These are phyloP conservation scores for Austroboletus novae-zelandiae DNA, from an alignment of 1,284 basidiomycete species.

Conservation along the genomic window DNA sequence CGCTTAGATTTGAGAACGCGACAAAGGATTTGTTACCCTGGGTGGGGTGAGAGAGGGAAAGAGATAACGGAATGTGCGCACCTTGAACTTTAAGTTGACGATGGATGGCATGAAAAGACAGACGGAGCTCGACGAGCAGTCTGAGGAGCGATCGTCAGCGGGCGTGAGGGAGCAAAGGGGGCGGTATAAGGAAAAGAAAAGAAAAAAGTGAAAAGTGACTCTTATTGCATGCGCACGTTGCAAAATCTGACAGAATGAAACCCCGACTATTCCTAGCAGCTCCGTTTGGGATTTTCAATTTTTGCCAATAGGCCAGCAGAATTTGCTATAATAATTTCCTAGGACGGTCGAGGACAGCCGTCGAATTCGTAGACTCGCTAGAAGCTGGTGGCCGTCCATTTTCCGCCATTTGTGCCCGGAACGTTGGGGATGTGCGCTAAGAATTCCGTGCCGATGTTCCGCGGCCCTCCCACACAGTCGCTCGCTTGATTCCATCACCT, in stretches of 20 bases:
- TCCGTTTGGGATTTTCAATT: constrained; percentile 20
- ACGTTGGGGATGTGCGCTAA: constrained; percentile 1
- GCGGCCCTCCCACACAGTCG: too few species aligned
- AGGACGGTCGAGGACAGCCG: constrained; percentile 16
- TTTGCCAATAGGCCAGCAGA: constrained; percentile 10
- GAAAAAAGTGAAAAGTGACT: constrained; percentile 5
- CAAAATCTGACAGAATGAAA: constrained; percentile 32
- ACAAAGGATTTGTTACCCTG: constrained; percentile 90
- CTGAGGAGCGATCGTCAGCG: constrained; percentile 21
- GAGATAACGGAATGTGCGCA: constrained; percentile 31
- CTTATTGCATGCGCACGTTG: constrained; percentile 24
- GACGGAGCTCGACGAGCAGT: not conserved
- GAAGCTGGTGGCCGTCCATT: constrained; percentile 10
- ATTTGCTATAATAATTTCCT: constrained; percentile 7
- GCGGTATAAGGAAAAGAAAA: constrained; percentile 26
- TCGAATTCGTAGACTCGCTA: constrained; percentile 14
- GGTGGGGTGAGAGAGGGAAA: constrained; percentile 17
- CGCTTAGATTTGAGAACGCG: constrained; percentile 80
- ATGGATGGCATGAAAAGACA: constrained; percentile 65
- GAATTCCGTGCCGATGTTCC: constrained; percentile 20
- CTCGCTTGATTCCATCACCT: too few species aligned
- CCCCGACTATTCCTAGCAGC: constrained; percentile 30
- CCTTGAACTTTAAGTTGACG: constrained; percentile 86
- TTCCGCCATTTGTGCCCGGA: constrained; percentile 15
- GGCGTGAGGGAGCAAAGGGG: constrained; percentile 6